Evolutionary conservation across 2,329 filamentous ascomycete species (phyloP), one percentile per base, ranked within the genome.

Genomic region (Trichoderma pleuroti): DNA sequence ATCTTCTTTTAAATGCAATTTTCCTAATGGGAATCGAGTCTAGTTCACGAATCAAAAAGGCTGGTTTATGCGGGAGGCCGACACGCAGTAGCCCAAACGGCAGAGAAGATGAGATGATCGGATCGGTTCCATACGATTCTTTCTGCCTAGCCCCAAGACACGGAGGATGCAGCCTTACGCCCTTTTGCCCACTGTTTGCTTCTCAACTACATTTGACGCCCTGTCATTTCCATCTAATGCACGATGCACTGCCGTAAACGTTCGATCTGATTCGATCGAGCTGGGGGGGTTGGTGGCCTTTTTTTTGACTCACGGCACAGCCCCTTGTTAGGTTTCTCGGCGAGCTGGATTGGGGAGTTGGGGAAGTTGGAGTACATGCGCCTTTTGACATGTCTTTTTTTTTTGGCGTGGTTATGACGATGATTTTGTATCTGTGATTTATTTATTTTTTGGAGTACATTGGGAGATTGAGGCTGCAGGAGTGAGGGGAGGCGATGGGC

Each of bases 111-210:
- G n/a, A 30, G 24, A 56, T 18, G 16, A 7, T n/a, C n/a, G 36
- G 59, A 62, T 62, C 36, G 34, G 36, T 42, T 62, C 36, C 34
- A 62, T n/a, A 34, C n/a, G 34, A 56, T 26, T 26, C 63, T 42
- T 39, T 57, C 52, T 57, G 49, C 63, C 63, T 46, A 46, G 26
- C 26, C 14, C 11, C 46, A 64, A 52, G 62, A 26, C 64, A 32
- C 18, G 36, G 24, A 24, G 36, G 21, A 60, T 59, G 54, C 54
- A 68, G 64, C 64, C 52, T 59, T 68, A 60, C 64, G 64, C 64
- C 64, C 64, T 68, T 68, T 60, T 32, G 54, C 16, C 28, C 21
- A 21, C 11, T 57, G 34, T 28, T 28, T 11, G n/a, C n/a, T 57
- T 57, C 24, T 30, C 9, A 30, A 32, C 16, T 10, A n/a, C 16